These are phyloP conservation scores for Aspergillus diversus DNA, from an alignment of 495 filamentous ascomycete genomes.

Conservation along the genomic window DNA sequence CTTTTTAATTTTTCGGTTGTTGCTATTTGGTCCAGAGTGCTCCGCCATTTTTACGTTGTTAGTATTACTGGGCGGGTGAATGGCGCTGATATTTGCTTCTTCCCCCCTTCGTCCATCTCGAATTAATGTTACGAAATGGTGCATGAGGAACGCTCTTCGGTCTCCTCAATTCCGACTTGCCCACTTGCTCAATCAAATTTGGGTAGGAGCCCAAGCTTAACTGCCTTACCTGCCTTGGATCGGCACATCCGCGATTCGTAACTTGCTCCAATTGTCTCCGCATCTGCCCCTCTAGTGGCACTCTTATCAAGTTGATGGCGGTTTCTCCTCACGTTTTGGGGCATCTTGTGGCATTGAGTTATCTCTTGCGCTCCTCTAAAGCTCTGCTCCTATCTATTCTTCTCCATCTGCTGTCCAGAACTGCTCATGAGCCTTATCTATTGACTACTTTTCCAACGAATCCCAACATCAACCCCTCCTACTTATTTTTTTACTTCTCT, in stretches of 20 bases:
- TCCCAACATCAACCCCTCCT: slow-evolving; percentile 8
- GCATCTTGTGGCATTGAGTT: slow-evolving; percentile 20
- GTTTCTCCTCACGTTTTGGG: slow-evolving; percentile 31
- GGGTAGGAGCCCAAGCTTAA: slow-evolving; percentile 24
- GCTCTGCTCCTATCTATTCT: slow-evolving; percentile 24
- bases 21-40: neutral
- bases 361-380: slow-evolving; percentile 23
- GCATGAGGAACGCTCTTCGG: slow-evolving; percentile 18
- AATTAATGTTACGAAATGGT: slow-evolving; percentile 18
- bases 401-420: slow-evolving; percentile 13
- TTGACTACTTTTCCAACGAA: slow-evolving; percentile 5
- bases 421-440: slow-evolving; percentile 24
- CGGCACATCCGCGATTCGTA: slow-evolving; percentile 28
- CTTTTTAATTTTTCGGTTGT: neutral
- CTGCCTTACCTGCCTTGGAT: slow-evolving; percentile 18
- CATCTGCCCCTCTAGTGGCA: slow-evolving; percentile 29
- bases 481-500: slow-evolving; percentile 8
- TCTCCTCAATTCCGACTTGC: slow-evolving; percentile 20
- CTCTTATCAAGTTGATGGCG: slow-evolving; percentile 31
- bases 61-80: neutral
- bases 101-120: slow-evolving; percentile 15
- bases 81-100: slow-evolving; percentile 10
- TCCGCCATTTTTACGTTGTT: neutral
- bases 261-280: slow-evolving; percentile 31
- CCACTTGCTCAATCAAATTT: slow-evolving; percentile 19